Conservation (phyloP, 1,139 yeast species). For the Diutina catenulata region DNA sequence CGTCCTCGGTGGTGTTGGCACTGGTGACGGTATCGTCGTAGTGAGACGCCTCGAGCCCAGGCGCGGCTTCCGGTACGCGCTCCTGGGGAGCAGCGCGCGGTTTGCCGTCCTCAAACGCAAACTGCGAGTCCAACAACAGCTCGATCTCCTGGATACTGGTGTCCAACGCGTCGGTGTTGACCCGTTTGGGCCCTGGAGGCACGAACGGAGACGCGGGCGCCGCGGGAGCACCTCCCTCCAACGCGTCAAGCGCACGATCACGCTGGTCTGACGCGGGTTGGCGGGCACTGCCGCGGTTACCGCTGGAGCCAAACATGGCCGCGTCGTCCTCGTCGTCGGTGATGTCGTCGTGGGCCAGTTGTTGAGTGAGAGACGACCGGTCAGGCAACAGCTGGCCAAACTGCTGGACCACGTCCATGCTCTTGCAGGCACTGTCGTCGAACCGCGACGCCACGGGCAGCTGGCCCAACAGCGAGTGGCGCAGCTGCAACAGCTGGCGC, state of each 20-base stretch:
- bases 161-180: constrained; percentile 12
- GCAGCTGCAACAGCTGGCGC: too few species aligned
- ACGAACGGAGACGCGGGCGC: not conserved
- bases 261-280: too few species aligned
- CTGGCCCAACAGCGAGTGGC: too few species aligned
- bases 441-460: too few species aligned
- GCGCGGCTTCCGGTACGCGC: too few species aligned
- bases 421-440: too few species aligned
- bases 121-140: not conserved
- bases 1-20: too few species aligned
- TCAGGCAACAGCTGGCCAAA: not conserved
- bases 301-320: too few species aligned
- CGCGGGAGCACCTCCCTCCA: not conserved
- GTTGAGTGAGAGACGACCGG: not conserved
- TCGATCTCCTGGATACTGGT: constrained; percentile 29
- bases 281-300: not conserved
- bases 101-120: not conserved
- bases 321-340: constrained; percentile 4
- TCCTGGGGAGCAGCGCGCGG: too few species aligned
- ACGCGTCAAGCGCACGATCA: not conserved
- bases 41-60: too few species aligned
- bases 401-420: not conserved
- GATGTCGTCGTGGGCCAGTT: not conserved
- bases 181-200: constrained; percentile 1
- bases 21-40: too few species aligned